A percentile compares a stretch with the other conserved stretches of the same genome.
Evolutionary conservation across 257 asterid species (phyloP).

Genomic region (Orobanche coerulescens): DNA sequence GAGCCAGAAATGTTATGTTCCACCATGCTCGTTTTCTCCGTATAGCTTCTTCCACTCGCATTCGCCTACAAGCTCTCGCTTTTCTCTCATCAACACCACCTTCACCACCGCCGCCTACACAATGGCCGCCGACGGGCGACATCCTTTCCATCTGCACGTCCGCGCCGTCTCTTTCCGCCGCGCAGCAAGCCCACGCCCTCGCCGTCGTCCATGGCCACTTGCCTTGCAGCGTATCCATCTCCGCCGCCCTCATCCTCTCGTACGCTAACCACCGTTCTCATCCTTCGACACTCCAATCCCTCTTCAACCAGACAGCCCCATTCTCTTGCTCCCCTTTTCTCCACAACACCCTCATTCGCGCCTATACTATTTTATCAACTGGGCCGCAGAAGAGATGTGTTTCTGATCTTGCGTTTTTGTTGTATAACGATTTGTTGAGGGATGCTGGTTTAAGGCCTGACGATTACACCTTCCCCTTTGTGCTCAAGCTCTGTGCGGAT

Average conservation of each 20-base stretch:
- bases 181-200: conserved; percentile 54
- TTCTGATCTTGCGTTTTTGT: conserved; percentile 23
- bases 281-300: conserved; percentile 22
- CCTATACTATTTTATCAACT: conserved; percentile 27
- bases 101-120: conserved; percentile 7
- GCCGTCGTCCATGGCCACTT: conserved; percentile 44
- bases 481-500: conserved; percentile 59
- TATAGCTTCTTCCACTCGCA: conserved; percentile 12
- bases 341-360: conserved; percentile 59
- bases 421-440: conserved; percentile 46
- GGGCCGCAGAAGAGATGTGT: conserved; percentile 17
- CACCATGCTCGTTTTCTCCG: conserved; percentile 24
- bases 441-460: conserved; percentile 35
- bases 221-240: conserved; percentile 51
- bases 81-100: conserved; percentile 8
- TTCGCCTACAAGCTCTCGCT: conserved; percentile 11
- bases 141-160: conserved; percentile 37
- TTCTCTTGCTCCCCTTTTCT: conserved; percentile 55
- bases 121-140: conserved; percentile 21
- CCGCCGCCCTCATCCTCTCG: conserved; percentile 62
- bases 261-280: conserved; percentile 39
- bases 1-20: conserved; percentile 31
- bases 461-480: conserved; percentile 68
- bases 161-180: conserved; percentile 37
- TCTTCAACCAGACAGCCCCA: conserved; percentile 35